These are phyloP conservation scores for Boletus eberwhitei DNA, from an alignment of 768 basidiomycete species.

Conservation along the genomic window DNA sequence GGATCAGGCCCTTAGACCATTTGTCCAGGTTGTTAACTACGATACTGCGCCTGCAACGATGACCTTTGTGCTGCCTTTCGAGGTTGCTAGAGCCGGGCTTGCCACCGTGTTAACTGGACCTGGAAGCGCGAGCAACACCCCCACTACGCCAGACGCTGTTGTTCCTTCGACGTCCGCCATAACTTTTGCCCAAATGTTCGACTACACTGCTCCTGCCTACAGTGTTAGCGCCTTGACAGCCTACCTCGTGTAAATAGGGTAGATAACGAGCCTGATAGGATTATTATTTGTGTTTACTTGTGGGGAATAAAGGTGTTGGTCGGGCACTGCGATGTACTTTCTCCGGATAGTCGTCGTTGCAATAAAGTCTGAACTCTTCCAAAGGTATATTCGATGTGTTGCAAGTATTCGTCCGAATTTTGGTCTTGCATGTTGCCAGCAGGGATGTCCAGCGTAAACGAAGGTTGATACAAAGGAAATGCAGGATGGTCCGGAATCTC, in stretches of 20 bases:
- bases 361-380: slow-evolving; percentile 28
- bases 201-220: slow-evolving; percentile 54
- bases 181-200: slow-evolving; percentile 47
- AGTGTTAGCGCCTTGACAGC: slow-evolving; percentile 37
- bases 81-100: slow-evolving; percentile 42
- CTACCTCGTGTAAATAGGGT: slow-evolving; percentile 1
- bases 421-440: slow-evolving; percentile 71
- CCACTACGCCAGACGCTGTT: slow-evolving; percentile 44
- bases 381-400: slow-evolving; percentile 41
- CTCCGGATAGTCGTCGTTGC: slow-evolving; percentile 14
- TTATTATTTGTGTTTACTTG: not conserved
- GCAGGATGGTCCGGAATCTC: slow-evolving; percentile 73
- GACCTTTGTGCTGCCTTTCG: slow-evolving; percentile 55
- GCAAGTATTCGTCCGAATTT: slow-evolving; percentile 61
- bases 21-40: slow-evolving; percentile 51
- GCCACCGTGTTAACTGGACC: slow-evolving; percentile 48
- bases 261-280: not conserved
- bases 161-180: slow-evolving; percentile 46
- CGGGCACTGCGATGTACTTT: not conserved
- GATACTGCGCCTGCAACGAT: slow-evolving; percentile 38
- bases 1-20: not conserved
- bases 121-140: slow-evolving; percentile 53
- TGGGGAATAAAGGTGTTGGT: not conserved
- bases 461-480: slow-evolving; percentile 74
- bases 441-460: slow-evolving; percentile 76